Base-by-base conservation (phyloP, 257 asterid species). In the Asclepias syriaca region DNA sequence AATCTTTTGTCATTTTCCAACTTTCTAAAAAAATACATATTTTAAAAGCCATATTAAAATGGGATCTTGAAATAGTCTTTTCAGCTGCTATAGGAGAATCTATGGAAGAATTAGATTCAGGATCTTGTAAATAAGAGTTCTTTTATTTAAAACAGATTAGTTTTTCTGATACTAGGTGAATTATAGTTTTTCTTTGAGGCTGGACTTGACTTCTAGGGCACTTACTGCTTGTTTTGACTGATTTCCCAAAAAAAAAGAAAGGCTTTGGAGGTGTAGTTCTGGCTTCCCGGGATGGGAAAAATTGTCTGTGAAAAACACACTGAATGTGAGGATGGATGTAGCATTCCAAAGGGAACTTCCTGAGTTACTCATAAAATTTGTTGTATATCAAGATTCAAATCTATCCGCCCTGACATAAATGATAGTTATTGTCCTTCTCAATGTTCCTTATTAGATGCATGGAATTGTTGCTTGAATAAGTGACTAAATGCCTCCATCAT, bases 261-360 rank as follows among this genome's bases (percentile, higher is more conserved):
- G 3, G 84, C 83, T 75, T 78, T 51, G 89, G 89, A 71, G 89
- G 89, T 22, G 72, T 85, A 21, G 84, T 85, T 54, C 50, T 85
- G 82, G 89, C 89, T 53, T 85, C 87, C 57, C 85, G 66, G 34
- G 86, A 83, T 72, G 89, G 89, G 60, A 85, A 81, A 78, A 78
- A 83, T 83, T 32, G 86, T 83, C 21, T 79, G 72, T 27, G 84
- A 85, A 77, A n/a, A 85, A 83, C 70, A 85, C 83, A n/a, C 72
- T 83, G 65, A 83, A 85, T 73, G 84, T 84, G 37, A 77, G 87
- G 27, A 58, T 81, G 32, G 86, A 83, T 19, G 81, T 85, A 15
- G 77, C 75, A 45, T 82, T 82, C 72, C 77, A 79, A 12, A 82
- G 80, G 70, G 80, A 78, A 76, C 87, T 82, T 72, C 89, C 87